Evolutionary conservation across 78 protist species (phyloP).

Genomic region (Chrysochromulina tobinii): DNA sequence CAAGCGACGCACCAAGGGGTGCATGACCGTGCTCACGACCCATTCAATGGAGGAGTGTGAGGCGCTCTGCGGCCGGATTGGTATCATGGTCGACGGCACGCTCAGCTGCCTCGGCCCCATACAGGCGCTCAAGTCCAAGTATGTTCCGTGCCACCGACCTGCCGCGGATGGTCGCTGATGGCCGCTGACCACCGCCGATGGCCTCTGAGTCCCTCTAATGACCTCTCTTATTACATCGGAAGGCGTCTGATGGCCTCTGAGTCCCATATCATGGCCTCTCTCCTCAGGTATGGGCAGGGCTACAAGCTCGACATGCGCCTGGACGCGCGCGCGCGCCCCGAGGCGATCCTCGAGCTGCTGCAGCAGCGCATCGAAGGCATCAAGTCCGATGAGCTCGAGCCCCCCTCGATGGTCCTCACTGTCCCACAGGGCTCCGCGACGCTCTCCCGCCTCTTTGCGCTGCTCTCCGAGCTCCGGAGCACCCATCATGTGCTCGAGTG

Average conservation of each 20-base stretch:
- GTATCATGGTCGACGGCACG: slow-evolving; percentile 64
- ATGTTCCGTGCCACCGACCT: no score
- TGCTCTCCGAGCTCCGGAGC: neutral
- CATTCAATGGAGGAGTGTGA: slow-evolving; percentile 78
- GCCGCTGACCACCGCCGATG: no score
- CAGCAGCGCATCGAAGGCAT: neutral
- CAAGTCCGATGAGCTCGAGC: neutral
- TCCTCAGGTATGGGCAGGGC: slow-evolving; percentile 33
- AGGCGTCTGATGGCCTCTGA: neutral
- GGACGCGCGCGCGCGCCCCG: neutral
- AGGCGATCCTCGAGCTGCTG: neutral
- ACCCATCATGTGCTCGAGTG: neutral
- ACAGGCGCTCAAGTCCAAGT: neutral
- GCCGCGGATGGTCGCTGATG: no score
- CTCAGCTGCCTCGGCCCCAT: slow-evolving; percentile 47
- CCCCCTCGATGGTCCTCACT: neutral
- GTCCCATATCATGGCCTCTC: neutral
- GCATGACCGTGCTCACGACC: slow-evolving; percentile 75
- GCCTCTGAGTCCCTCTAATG: no score
- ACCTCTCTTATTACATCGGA: no score
- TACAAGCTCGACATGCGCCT: slow-evolving; percentile 26
- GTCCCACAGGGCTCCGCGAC: neutral
- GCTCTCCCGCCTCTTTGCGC: neutral
- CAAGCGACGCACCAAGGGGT: neutral
- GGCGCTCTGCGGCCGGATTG: slow-evolving; percentile 61